phyloP scores from a whole-genome alignment of 768 basidiomycete genomes.

The Phylloporus arenicola region DNA sequence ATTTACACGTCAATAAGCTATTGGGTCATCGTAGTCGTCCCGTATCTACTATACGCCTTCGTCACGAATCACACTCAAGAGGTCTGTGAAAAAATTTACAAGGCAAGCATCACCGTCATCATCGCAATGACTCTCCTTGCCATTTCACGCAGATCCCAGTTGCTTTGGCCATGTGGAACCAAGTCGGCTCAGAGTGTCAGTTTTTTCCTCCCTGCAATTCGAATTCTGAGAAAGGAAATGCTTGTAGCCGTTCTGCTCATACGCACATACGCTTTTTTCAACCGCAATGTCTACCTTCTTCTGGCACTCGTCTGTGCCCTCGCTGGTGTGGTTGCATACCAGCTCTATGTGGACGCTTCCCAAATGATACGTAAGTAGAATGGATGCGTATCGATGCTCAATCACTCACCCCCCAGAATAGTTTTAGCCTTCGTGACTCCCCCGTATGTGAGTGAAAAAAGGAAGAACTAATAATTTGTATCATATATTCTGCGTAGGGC shows the following conservation, averaged over 20 bases:
- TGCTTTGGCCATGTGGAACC: constrained; percentile 81
- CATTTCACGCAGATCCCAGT: constrained; percentile 59
- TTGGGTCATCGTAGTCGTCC: constrained; percentile 78
- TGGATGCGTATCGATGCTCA: background rate
- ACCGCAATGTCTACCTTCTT: constrained; percentile 65
- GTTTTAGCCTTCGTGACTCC: constrained; percentile 64
- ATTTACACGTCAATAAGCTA: constrained; percentile 42
- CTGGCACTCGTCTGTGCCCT: constrained; percentile 59
- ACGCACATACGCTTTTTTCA: constrained; percentile 83
- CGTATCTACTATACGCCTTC: constrained; percentile 73
- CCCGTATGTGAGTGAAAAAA: constrained; percentile 44
- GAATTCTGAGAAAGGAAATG: constrained; percentile 7
- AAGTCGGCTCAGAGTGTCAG: constrained; percentile 75
- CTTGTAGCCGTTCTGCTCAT: constrained; percentile 67
- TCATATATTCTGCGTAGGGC: constrained; percentile 39
- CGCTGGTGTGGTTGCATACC: constrained; percentile 72
- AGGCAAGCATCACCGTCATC: constrained; percentile 34
- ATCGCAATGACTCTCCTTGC: background rate
- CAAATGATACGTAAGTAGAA: constrained; percentile 64
- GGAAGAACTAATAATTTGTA: background rate
- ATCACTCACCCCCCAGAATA: constrained; percentile 23
- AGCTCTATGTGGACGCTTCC: constrained; percentile 72
- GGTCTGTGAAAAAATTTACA: constrained; percentile 66
- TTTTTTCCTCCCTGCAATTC: constrained; percentile 1
- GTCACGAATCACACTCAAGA: constrained; percentile 60